These are phyloP conservation scores for Selaginella tamariscina DNA, from an alignment of 75 land plant genomes.

Conservation along the genomic window DNA sequence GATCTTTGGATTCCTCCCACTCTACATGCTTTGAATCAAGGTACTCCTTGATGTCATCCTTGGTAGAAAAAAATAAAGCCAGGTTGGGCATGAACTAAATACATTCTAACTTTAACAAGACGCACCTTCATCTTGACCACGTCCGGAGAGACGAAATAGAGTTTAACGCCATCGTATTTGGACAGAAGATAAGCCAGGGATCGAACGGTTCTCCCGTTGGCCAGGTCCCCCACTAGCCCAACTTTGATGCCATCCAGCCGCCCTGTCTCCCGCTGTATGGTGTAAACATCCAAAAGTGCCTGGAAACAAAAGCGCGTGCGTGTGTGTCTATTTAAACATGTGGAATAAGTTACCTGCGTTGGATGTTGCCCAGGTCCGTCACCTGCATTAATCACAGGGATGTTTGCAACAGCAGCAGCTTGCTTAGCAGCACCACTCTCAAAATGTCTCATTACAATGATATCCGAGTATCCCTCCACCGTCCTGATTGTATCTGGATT, in stretches of 20 bases:
- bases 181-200: constrained; percentile 42
- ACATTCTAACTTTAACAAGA: background rate
- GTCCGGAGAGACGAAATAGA: constrained; percentile 89
- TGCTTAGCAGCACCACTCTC: constrained; percentile 89
- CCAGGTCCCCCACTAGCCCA: constrained; percentile 93
- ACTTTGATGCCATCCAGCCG: constrained; percentile 76
- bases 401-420: constrained; percentile 43
- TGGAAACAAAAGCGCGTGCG: constrained; percentile 16
- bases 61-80: constrained; percentile 5
- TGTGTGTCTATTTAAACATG: background rate
- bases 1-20: constrained; percentile 83
- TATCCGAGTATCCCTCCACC: constrained; percentile 89
- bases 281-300: constrained; percentile 92
- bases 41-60: constrained; percentile 97
- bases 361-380: constrained; percentile 99
- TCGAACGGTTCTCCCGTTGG: constrained; percentile 86
- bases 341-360: constrained; percentile 54
- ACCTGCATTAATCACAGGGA: constrained; percentile 94
- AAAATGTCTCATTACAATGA: constrained; percentile 93
- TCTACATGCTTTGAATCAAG: constrained; percentile 54
- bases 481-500: constrained; percentile 80
- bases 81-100: background rate
- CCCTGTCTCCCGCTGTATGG: constrained; percentile 89
- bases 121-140: constrained; percentile 95
- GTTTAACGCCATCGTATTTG: constrained; percentile 61